A percentile compares a stretch with the other conserved stretches of the same genome.
These are phyloP conservation scores for Russula emetica DNA, from an alignment of 768 basidiomycete genomes.

Conservation along the genomic window DNA sequence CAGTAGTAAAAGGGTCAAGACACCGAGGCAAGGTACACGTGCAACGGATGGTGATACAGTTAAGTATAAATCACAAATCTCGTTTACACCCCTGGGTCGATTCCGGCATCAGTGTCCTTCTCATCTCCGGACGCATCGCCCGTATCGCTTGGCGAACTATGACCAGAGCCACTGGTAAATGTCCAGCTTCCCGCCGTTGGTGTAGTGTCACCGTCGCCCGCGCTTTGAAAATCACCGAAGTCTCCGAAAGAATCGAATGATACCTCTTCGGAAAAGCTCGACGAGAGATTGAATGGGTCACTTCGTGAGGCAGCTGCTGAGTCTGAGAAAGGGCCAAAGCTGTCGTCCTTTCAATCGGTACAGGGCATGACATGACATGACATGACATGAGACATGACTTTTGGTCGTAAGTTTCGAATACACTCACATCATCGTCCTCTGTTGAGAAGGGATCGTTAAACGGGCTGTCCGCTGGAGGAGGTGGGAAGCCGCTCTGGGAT, in stretches of 20 bases:
- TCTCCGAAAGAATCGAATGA: constrained; percentile 62
- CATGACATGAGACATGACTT: neutral
- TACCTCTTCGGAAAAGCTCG: constrained; percentile 56
- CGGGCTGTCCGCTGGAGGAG: constrained; percentile 24
- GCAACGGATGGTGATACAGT: constrained; percentile 18
- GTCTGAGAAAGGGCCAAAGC: constrained; percentile 81
- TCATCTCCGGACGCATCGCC: constrained; percentile 23
- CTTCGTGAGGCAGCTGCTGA: constrained; percentile 44
- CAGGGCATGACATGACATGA: constrained; percentile 10
- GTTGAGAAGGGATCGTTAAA: constrained; percentile 41
- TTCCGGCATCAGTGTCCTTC: constrained; percentile 16
- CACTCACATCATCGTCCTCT: constrained; percentile 51
- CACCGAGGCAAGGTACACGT: neutral
- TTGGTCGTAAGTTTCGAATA: constrained; percentile 7
- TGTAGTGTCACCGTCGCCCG: constrained; percentile 47
- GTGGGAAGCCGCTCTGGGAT: constrained; percentile 15
- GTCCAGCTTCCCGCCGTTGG: constrained; percentile 72
- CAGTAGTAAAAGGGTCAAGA: neutral
- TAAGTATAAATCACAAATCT: constrained; percentile 25
- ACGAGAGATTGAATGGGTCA: constrained; percentile 51
- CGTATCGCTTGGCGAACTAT: constrained; percentile 22
- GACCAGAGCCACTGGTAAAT: constrained; percentile 43
- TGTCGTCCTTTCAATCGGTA: constrained; percentile 44
- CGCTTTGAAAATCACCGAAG: constrained; percentile 75
- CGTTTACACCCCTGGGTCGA: constrained; percentile 6